Evolutionary conservation across 139 green algal species (phyloP).

Genomic region (Eudorina sp.): DNA sequence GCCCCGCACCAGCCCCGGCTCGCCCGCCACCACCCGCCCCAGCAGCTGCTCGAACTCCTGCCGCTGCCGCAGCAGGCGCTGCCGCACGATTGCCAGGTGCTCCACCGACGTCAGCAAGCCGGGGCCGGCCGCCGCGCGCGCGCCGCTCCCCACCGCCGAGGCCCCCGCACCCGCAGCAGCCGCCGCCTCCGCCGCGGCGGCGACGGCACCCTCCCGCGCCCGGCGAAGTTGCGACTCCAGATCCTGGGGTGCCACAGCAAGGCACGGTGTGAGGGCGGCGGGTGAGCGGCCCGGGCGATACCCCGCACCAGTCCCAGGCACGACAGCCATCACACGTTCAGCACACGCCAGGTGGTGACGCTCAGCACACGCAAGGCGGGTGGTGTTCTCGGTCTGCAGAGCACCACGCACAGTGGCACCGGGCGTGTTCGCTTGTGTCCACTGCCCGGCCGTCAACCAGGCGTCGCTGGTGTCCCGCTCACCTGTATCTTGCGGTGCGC

Average conservation of each 20-base stretch:
- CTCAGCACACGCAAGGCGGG: no score
- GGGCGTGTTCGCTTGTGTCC: no score
- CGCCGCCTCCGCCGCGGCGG: not conserved
- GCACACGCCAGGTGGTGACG: no score
- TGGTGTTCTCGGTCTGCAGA: no score
- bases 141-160: not conserved
- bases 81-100: conserved; percentile 33
- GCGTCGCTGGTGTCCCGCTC: no score
- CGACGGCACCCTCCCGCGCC: not conserved
- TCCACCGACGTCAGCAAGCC: conserved; percentile 16
- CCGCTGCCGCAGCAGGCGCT: conserved; percentile 40
- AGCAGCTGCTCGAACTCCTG: conserved; percentile 45
- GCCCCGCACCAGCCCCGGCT: not conserved
- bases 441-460: no score
- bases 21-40: not conserved
- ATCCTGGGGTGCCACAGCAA: not conserved
- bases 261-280: not conserved
- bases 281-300: no score
- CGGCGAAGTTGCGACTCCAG: not conserved
- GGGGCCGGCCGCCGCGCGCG: not conserved
- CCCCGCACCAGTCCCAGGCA: no score
- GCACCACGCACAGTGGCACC: no score
- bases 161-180: not conserved
- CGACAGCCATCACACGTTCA: no score
- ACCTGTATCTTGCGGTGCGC: conserved; percentile 37